phyloP scores from a whole-genome alignment of 2,329 filamentous ascomycete genomes.

The Parasarocladium wereldwijsianum region DNA sequence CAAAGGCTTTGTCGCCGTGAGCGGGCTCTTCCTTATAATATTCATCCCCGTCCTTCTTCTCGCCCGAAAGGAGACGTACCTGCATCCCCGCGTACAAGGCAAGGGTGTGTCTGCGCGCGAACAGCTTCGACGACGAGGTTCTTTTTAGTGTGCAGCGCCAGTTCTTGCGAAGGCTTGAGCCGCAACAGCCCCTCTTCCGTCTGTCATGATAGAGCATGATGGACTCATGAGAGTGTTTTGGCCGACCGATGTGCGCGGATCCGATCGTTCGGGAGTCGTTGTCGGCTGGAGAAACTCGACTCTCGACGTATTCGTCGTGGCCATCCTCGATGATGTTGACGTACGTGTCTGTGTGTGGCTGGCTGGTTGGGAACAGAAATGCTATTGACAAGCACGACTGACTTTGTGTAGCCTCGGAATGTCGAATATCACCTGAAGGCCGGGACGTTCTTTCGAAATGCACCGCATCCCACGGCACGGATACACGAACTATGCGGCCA shows the following conservation, averaged over 20 bases:
- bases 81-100: conserved; percentile 70
- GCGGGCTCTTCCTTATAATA: conserved; percentile 70
- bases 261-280: conserved; percentile 65
- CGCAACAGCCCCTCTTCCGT: conserved; percentile 12
- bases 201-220: conserved; percentile 59
- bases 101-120: conserved; percentile 87
- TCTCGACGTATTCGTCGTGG: conserved; percentile 78
- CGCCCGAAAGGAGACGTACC: conserved; percentile 61
- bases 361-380: neutral
- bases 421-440: conserved; percentile 80
- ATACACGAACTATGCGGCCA: conserved; percentile 79
- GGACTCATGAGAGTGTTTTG: conserved; percentile 97
- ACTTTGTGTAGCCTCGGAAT: conserved; percentile 44
- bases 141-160: conserved; percentile 49
- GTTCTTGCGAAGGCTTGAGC: conserved; percentile 4
- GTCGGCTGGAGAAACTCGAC: conserved; percentile 94
- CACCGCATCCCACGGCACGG: conserved; percentile 62
- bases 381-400: conserved; percentile 8
- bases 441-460: conserved; percentile 70
- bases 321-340: conserved; percentile 81
- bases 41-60: conserved; percentile 74
- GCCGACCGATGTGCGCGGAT: conserved; percentile 71
- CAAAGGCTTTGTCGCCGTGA: conserved; percentile 73
- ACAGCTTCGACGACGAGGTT: conserved; percentile 84
- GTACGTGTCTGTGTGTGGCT: conserved; percentile 30